Conservation (phyloP, 2,329 filamentous ascomycete genomes). For the Neonectria faginata region DNA sequence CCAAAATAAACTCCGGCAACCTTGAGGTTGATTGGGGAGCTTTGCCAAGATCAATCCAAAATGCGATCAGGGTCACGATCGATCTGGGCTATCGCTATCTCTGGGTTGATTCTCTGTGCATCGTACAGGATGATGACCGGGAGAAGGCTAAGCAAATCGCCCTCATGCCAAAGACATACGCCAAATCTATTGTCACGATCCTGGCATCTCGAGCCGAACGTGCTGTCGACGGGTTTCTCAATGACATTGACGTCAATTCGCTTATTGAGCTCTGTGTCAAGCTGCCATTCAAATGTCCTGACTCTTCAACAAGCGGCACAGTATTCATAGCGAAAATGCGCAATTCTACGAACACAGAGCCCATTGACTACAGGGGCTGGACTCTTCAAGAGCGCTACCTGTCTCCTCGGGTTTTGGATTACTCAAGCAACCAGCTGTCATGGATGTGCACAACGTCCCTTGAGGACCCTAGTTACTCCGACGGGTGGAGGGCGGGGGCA, state of each 20-base stretch:
- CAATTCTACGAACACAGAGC: not conserved
- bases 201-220: not conserved
- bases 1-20: not conserved
- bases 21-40: not conserved
- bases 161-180: conserved; percentile 1
- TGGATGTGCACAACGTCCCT: not conserved
- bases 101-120: conserved; percentile 6
- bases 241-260: not conserved
- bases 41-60: not conserved
- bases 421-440: not conserved
- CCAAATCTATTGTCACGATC: not conserved
- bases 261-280: not conserved
- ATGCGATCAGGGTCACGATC: not conserved
- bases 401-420: not conserved
- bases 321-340: not conserved
- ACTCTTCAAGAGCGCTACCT: not conserved
- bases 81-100: not conserved
- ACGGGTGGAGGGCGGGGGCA: not conserved
- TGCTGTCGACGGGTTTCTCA: not conserved
- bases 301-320: not conserved
- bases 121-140: not conserved
- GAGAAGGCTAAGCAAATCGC: conserved; percentile 5
- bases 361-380: not conserved
- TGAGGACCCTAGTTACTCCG: not conserved
- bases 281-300: not conserved